phyloP scores from a whole-genome alignment of 2,329 filamentous ascomycete genomes.

The Penicillium thymicola region DNA sequence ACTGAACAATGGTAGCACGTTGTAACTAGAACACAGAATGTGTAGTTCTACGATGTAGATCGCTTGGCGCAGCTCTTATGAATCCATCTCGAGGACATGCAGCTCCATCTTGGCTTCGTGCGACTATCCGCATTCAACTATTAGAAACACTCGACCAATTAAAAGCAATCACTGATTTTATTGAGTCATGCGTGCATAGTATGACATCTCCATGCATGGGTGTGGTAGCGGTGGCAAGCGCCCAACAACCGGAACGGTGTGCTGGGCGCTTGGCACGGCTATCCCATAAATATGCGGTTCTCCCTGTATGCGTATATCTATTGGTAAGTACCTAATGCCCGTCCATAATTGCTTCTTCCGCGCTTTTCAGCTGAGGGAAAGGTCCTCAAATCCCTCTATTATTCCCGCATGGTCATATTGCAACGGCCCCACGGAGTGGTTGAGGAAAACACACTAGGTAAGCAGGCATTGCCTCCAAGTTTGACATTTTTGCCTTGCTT shows the following conservation, averaged over 20 bases:
- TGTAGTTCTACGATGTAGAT: background rate
- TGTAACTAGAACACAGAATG: background rate
- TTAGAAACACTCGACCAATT: background rate
- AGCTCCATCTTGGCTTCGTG: background rate
- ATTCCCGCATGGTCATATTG: background rate
- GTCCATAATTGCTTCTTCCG: background rate
- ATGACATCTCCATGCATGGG: background rate
- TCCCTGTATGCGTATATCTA: background rate
- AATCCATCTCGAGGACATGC: background rate
- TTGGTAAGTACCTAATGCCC: background rate
- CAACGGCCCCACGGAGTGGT: too few species aligned
- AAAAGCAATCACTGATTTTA: background rate
- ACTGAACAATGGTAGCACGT: background rate
- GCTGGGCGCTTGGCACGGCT: too few species aligned
- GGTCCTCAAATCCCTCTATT: background rate
- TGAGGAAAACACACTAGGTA: too few species aligned
- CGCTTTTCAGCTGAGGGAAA: background rate
- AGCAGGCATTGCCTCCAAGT: too few species aligned
- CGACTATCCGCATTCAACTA: background rate
- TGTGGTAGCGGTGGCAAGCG: too few species aligned
- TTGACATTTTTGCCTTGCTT: too few species aligned
- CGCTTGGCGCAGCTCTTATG: background rate
- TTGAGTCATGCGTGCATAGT: background rate
- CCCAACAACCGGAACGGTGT: too few species aligned
- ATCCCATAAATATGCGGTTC: background rate